These are phyloP conservation scores for Penicillium sp. DNA, from an alignment of 2,329 filamentous ascomycete genomes.

Conservation along the genomic window DNA sequence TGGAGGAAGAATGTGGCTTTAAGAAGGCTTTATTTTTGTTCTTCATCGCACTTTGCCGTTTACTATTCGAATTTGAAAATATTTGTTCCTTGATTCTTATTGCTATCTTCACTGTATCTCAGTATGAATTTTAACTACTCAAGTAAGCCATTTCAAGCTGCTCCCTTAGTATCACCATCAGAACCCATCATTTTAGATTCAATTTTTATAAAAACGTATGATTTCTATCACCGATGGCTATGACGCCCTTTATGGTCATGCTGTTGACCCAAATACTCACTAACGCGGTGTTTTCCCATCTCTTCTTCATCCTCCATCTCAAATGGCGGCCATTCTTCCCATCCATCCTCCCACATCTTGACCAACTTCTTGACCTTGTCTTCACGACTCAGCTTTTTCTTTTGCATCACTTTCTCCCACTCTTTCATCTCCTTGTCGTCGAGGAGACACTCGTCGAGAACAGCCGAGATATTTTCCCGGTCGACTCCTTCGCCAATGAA, in stretches of 20 bases:
- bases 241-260: constrained; percentile 15
- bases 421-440: constrained; percentile 53
- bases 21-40: too few relatives aligned
- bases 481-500: constrained; percentile 66
- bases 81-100: too few relatives aligned
- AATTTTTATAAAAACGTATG: too few relatives aligned
- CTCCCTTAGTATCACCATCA: too few relatives aligned
- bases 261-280: constrained; percentile 24
- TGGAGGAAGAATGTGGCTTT: too few relatives aligned
- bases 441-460: constrained; percentile 58
- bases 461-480: constrained; percentile 44
- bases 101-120: too few relatives aligned
- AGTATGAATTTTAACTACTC: too few relatives aligned
- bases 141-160: too few relatives aligned
- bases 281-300: constrained; percentile 29
- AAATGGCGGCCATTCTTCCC: constrained; percentile 51
- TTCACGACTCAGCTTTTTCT: constrained; percentile 31
- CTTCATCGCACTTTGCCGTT: too few relatives aligned
- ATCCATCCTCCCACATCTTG: constrained; percentile 54
- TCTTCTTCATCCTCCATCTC: constrained; percentile 29
- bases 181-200: too few relatives aligned
- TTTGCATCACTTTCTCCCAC: constrained; percentile 52
- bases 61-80: too few relatives aligned
- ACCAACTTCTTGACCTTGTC: constrained; percentile 46
- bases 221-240: constrained; percentile 7